Percentiles rank a stretch among this genome's conserved stretches.
Conservation (phyloP, 1,284 basidiomycete genomes). For the Ganoderma leucocontextum region DNA sequence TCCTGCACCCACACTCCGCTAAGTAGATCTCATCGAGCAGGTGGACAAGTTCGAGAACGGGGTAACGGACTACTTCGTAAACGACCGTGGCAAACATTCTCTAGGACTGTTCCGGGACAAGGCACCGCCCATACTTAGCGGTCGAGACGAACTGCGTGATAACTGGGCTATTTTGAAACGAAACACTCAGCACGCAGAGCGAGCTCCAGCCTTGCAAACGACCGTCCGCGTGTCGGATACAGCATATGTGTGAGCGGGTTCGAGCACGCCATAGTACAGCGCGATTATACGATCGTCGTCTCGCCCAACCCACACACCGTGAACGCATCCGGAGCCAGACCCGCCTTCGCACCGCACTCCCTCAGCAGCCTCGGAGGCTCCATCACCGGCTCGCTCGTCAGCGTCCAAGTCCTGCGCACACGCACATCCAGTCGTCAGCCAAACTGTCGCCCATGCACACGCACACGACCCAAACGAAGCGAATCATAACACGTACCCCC, state of each 20-base stretch:
- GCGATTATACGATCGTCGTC: constrained; percentile 43
- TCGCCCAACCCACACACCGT: constrained; percentile 64
- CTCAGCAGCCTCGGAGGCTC: constrained; percentile 65
- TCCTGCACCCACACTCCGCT: too few relatives aligned
- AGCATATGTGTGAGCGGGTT: neutral
- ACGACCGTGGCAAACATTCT: neutral
- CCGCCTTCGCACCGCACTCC: constrained; percentile 57
- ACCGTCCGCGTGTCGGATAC: neutral
- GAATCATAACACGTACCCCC: constrained; percentile 54
- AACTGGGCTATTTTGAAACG: neutral
- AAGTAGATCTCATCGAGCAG: too few relatives aligned
- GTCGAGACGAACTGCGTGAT: neutral
- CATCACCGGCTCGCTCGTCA: constrained; percentile 62
- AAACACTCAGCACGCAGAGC: neutral
- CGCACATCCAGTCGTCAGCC: neutral
- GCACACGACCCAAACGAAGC: neutral
- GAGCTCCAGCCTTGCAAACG: neutral
- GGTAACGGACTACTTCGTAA: too few relatives aligned
- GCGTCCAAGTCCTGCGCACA: constrained; percentile 52
- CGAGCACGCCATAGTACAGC: neutral
- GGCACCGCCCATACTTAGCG: neutral
- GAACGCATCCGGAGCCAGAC: constrained; percentile 59
- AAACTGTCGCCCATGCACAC: too few relatives aligned
- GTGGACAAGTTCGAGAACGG: too few relatives aligned
- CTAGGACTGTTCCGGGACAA: neutral